These are phyloP conservation scores for Jatropha curcas DNA, from an alignment of 345 rosid genomes.

Conservation along the genomic window DNA sequence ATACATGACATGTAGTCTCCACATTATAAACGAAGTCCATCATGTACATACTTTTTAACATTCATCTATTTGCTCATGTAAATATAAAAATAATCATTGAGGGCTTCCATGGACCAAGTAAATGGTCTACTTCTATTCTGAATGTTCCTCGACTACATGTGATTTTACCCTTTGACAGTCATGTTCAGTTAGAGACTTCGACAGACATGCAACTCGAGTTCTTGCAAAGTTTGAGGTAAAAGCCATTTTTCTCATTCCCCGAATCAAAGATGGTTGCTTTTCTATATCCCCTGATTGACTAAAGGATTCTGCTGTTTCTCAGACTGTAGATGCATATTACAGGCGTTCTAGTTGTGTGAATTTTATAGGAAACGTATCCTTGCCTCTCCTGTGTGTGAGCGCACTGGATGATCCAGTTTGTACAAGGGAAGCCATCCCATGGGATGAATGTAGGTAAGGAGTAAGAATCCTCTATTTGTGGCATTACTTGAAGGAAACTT, in stretches of 20 bases:
- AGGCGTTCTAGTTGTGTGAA: slow-evolving; percentile 31
- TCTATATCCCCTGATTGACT: background rate
- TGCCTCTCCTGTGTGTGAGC: slow-evolving; percentile 42
- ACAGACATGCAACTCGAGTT: slow-evolving; percentile 32
- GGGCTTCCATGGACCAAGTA: background rate
- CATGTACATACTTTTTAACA: background rate
- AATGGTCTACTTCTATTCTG: background rate
- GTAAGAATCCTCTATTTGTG: background rate
- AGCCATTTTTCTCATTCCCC: background rate
- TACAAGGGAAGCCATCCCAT: slow-evolving; percentile 42
- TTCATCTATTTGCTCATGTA: background rate
- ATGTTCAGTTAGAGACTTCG: slow-evolving; percentile 36
- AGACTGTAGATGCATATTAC: slow-evolving; percentile 44
- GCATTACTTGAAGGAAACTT: background rate
- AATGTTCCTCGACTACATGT: background rate
- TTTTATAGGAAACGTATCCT: slow-evolving; percentile 34
- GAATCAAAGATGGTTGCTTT: background rate
- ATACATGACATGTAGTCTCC: background rate
- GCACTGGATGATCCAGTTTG: slow-evolving; percentile 48
- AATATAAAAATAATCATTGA: background rate
- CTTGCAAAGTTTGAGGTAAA: slow-evolving; percentile 42
- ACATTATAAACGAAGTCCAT: background rate
- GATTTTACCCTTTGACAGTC: slow-evolving; percentile 27
- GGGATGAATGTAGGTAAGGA: slow-evolving; percentile 44
- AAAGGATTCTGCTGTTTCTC: slow-evolving; percentile 11